Evolutionary conservation across 2,329 filamentous ascomycete species (phyloP).

Genomic region (Gyromitra esculenta): DNA sequence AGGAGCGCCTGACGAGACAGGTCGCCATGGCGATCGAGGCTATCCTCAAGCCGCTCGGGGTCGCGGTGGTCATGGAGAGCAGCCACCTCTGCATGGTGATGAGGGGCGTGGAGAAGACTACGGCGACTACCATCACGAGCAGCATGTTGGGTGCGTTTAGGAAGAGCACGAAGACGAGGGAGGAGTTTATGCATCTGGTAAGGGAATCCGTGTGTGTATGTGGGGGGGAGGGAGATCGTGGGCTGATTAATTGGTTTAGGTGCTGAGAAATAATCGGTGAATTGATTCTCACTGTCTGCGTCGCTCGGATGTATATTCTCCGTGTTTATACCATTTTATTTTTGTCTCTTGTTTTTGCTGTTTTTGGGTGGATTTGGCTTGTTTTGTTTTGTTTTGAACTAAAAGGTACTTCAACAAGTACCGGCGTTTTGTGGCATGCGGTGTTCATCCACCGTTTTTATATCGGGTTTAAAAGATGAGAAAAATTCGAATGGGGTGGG

Average conservation of each 20-base stretch:
- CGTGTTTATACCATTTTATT: slow-evolving; percentile 2
- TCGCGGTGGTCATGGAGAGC: slow-evolving; percentile 97
- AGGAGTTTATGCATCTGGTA: slow-evolving; percentile 86
- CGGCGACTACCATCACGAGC: slow-evolving; percentile 89
- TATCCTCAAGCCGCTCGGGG: slow-evolving; percentile 89
- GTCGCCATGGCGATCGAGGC: slow-evolving; percentile 94
- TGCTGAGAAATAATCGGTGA: slow-evolving; percentile 45
- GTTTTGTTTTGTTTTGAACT: neutral
- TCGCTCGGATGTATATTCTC: neutral
- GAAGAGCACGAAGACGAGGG: slow-evolving; percentile 88
- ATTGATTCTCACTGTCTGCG: neutral
- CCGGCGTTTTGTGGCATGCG: slow-evolving; percentile 38
- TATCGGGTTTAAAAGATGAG: neutral
- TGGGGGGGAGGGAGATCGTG: slow-evolving; percentile 60
- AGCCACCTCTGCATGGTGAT: slow-evolving; percentile 98
- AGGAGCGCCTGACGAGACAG: slow-evolving; percentile 95
- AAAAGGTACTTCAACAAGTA: slow-evolving; percentile 37
- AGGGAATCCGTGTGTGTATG: slow-evolving; percentile 94
- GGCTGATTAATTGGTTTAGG: slow-evolving; percentile 24
- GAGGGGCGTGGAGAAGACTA: slow-evolving; percentile 95
- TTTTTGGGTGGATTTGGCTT: slow-evolving; percentile 17
- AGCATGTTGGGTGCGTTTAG: slow-evolving; percentile 98
- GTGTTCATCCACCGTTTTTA: slow-evolving; percentile 48
- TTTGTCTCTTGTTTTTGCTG: slow-evolving; percentile 10
- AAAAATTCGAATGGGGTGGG: no score